Evolutionary conservation across 441 rosid species (phyloP).

Genomic region (Aleurites moluccanus): DNA sequence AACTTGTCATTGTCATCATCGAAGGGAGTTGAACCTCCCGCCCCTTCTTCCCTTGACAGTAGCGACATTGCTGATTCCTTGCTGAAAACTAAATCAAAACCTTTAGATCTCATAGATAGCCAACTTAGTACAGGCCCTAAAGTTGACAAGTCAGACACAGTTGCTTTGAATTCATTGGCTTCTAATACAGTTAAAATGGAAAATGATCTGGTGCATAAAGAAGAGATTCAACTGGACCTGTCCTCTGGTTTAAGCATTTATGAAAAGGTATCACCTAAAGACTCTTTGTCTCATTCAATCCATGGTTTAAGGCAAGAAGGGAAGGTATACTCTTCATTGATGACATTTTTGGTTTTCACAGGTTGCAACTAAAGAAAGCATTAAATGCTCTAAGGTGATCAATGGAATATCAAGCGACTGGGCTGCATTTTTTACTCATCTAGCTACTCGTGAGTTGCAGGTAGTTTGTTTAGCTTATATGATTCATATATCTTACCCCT

Average conservation of each 20-base stretch:
- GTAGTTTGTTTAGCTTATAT: constrained; percentile 22
- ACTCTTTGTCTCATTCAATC: constrained; percentile 1
- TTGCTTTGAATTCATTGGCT: constrained; percentile 16
- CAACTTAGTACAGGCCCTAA: constrained; percentile 16
- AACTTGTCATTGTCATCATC: constrained; percentile 34
- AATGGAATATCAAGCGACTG: constrained; percentile 24
- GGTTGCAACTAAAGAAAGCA: constrained; percentile 23
- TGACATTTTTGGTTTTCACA: constrained; percentile 11
- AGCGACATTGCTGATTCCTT: constrained; percentile 12
- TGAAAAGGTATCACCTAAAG: constrained; percentile 27
- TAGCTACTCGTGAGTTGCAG: constrained; percentile 36
- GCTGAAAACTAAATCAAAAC: constrained; percentile 21
- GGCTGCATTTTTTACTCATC: constrained; percentile 22
- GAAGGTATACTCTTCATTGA: background rate
- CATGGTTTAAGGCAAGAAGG: constrained; percentile 1
- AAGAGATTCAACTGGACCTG: constrained; percentile 21
- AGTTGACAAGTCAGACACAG: constrained; percentile 24
- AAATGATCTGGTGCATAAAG: constrained; percentile 21
- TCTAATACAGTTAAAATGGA: constrained; percentile 9
- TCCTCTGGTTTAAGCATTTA: constrained; percentile 23
- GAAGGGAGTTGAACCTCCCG: constrained; percentile 22
- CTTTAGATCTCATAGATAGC: constrained; percentile 21
- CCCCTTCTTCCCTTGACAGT: constrained; percentile 17
- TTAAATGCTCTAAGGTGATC: constrained; percentile 23
- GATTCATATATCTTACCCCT: background rate